Percentiles rank a stretch among this genome's conserved stretches.
Conservation (phyloP, 768 basidiomycete species). For the Lentinula sp. region DNA sequence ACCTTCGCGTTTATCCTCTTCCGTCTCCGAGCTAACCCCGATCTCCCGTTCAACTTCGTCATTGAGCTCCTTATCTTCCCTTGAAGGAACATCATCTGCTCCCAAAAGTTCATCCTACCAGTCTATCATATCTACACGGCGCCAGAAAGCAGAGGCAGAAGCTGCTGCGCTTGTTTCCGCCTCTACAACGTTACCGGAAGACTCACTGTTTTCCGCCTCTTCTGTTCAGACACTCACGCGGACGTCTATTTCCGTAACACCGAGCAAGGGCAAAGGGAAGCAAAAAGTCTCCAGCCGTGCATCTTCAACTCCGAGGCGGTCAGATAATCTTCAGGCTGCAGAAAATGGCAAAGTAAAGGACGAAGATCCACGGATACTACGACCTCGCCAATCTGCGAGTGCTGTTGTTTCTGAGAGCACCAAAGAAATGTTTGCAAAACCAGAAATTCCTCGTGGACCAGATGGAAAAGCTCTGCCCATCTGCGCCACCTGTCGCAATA, state of each 20-base stretch:
- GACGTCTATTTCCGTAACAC: constrained; percentile 1
- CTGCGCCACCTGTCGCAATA: constrained; percentile 66
- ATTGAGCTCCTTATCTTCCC: constrained; percentile 35
- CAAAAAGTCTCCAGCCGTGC: neutral
- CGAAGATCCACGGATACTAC: constrained; percentile 43
- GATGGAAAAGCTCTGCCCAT: constrained; percentile 65
- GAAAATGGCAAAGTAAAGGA: constrained; percentile 44
- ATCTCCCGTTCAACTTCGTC: constrained; percentile 31
- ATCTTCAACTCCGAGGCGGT: constrained; percentile 11
- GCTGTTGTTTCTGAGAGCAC: constrained; percentile 26
- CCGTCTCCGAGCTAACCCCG: constrained; percentile 4
- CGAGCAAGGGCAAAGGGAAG: constrained; percentile 5
- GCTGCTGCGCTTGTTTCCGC: neutral
- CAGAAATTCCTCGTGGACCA: constrained; percentile 44
- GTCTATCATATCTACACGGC: constrained; percentile 56
- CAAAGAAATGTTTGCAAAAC: constrained; percentile 29
- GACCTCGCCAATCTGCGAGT: constrained; percentile 36
- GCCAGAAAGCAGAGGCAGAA: constrained; percentile 36
- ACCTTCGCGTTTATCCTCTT: neutral
- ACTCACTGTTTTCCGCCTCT: constrained; percentile 26
- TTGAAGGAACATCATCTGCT: constrained; percentile 19
- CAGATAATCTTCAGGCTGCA: constrained; percentile 16
- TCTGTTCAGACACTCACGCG: constrained; percentile 2
- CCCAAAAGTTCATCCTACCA: constrained; percentile 37
- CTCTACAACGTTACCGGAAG: constrained; percentile 38